A percentile compares a stretch with the other conserved stretches of the same genome.
phyloP scores from a whole-genome alignment of 2,329 filamentous ascomycete genomes.

The Epichloe coenophiala region DNA sequence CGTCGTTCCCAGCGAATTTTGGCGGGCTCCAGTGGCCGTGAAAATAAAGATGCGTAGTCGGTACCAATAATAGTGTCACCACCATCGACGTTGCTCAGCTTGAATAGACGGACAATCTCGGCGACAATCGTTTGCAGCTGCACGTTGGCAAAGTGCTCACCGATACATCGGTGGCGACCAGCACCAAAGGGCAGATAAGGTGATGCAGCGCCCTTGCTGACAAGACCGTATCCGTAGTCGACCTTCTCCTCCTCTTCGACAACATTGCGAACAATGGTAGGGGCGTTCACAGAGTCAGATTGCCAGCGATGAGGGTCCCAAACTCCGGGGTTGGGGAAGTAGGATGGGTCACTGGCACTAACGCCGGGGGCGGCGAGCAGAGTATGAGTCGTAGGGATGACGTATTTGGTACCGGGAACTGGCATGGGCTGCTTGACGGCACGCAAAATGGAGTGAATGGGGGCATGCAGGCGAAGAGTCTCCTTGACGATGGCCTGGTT shows the following conservation, averaged over 20 bases:
- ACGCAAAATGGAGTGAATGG: conserved; percentile 90
- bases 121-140: conserved; percentile 80
- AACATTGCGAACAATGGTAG: conserved; percentile 28
- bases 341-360: conserved; percentile 54
- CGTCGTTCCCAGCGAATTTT: conserved; percentile 65
- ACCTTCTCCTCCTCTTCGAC: conserved; percentile 52
- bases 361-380: conserved; percentile 80
- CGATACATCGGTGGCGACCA: conserved; percentile 86
- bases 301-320: conserved; percentile 95
- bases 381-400: conserved; percentile 66
- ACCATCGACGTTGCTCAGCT: conserved; percentile 64
- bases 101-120: conserved; percentile 64
- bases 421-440: conserved; percentile 81
- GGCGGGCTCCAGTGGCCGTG: conserved; percentile 56
- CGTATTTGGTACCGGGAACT: conserved; percentile 68
- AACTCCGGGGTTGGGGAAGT: conserved; percentile 67
- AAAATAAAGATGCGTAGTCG: conserved; percentile 59
- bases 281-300: conserved; percentile 43
- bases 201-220: conserved; percentile 79
- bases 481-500: conserved; percentile 82
- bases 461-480: conserved; percentile 78
- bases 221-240: conserved; percentile 87
- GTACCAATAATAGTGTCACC: conserved; percentile 53
- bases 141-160: conserved; percentile 90
- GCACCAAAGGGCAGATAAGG: conserved; percentile 93